Evolutionary conservation across 768 basidiomycete species (phyloP), one percentile per base, ranked within the genome.

Genomic region (Podaxis sp.): DNA sequence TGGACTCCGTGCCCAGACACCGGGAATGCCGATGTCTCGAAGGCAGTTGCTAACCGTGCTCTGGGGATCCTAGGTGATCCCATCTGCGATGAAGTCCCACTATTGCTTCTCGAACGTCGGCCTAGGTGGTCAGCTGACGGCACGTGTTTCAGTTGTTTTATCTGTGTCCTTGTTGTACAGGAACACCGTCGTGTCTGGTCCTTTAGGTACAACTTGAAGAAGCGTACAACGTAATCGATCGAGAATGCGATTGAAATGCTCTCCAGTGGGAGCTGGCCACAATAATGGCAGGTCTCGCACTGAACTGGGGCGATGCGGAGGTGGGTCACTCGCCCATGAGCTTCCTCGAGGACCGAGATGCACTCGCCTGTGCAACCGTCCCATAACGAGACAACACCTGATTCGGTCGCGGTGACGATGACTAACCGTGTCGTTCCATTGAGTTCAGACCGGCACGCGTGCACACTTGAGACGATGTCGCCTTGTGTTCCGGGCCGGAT

Each of bases 1-100:
- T 93, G 85, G 41, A 89, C 82, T 19, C 90, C 93, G 68, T 92
- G 92, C 2, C 81, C 91, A 5, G 90, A 93, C 24, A 94, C 82
- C 11, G 93, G 93, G 70, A 93, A 94, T 8, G 83, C 77, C 4
- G 82, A 74, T 0, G 79, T 70, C 57, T 87, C 85, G 22, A 74
- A 80, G 55, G 74, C 71, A 19, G 83, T 75, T 3, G 83, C 81
- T 15, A 85, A 68, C 59, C 84, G 77, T 51, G 83, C 79, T 58
- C 84, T 80, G 5, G 79, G 73, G 22, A 79, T 76, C 13, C 75
- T 70, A 5, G 86, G 84, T 0, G 85, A 85, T 2, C 80, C 78
- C 11, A 77, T 66, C 63, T 75, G 74, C 11, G 79, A 76, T 65
- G 69, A 68, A 4, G 78, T 77, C 25, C 73, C 75, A 71, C 90